phyloP scores from a whole-genome alignment of 257 asterid species.

The Leonotis leonurus region DNA sequence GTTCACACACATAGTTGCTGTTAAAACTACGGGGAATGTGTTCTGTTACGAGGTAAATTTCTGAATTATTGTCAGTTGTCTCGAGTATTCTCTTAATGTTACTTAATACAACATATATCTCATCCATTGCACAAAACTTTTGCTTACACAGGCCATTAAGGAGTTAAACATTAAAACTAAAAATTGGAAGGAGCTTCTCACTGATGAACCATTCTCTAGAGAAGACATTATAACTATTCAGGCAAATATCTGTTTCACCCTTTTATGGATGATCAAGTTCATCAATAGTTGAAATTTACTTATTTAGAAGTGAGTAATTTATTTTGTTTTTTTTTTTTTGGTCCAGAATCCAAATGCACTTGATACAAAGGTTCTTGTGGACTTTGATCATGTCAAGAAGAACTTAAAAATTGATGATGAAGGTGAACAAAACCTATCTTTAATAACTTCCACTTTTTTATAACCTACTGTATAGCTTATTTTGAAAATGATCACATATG shows the following conservation, averaged over 20 bases:
- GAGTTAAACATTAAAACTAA: constrained; percentile 86
- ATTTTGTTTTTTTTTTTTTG: constrained; percentile 3
- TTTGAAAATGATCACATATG: constrained; percentile 3
- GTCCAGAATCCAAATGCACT: constrained; percentile 85
- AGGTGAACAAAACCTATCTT: constrained; percentile 40
- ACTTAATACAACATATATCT: neutral
- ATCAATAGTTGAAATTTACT: neutral
- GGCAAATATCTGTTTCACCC: constrained; percentile 30
- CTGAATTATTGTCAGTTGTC: neutral
- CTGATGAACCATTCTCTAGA: constrained; percentile 83
- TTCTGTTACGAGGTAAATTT: constrained; percentile 78
- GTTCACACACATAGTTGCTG: constrained; percentile 86
- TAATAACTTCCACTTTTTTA: neutral
- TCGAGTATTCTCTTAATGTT: neutral
- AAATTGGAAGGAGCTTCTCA: constrained; percentile 98
- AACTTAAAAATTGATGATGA: constrained; percentile 83
- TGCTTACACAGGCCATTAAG: constrained; percentile 65
- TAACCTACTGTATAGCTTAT: neutral
- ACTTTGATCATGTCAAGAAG: constrained; percentile 89
- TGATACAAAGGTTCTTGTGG: constrained; percentile 65
- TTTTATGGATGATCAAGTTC: constrained; percentile 3
- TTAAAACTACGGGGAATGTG: constrained; percentile 90
- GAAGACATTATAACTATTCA: constrained; percentile 87
- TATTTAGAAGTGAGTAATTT: constrained; percentile 8
- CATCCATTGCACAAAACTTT: neutral